Base-by-base conservation (phyloP, 202 grass and related monocot genomes). In the Carex arenaria region DNA sequence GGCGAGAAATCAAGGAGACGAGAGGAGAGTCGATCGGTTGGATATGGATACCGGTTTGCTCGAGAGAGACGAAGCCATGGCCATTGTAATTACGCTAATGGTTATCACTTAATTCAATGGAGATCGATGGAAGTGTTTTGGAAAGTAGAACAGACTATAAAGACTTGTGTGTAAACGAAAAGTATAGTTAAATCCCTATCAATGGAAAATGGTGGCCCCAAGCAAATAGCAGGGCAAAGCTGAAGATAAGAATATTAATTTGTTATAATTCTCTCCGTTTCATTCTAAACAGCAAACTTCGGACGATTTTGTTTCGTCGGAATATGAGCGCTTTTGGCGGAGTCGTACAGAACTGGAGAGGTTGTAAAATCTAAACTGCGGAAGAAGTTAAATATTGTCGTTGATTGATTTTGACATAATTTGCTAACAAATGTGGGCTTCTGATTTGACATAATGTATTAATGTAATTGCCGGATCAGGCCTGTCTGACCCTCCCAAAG, bases 51-150 rank as follows among this genome's bases (percentile, higher is more conserved):
- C 19, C 14, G 63, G 80, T 8, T 82, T 82, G 80, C 36, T 69
- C 15, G 80, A 67, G 38, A 82, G 60, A 43, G 63, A 67, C 4
- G 80, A 66, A 28, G 80, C 43, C 80, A 69, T 69, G 63, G 80
- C 62, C 61, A 82, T 82, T 64, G 80, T 22, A 15, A 64, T 36
- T 18, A 17, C 8, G 32, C 26, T 55, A 19, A 56, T 40, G 5
- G 73, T 17, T 53, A 78, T 30, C 66, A 71, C 23, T 8, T 53
- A 57, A 9, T n/a, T 17, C 34, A 71, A 0, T 71, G 67, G 67
- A 47, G 68, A 49, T 67, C 30, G 5, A 36, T 68, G 5, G 34
- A 9, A 18, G 13, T 68, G 49, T 18, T 75, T 73, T 75, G 22
- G 47, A 15, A 10, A 69, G 34, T 69, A 34, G 32, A 40, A 6